Evolutionary conservation across 257 asterid genomes (phyloP).

Genomic region (Ilex asprella): DNA sequence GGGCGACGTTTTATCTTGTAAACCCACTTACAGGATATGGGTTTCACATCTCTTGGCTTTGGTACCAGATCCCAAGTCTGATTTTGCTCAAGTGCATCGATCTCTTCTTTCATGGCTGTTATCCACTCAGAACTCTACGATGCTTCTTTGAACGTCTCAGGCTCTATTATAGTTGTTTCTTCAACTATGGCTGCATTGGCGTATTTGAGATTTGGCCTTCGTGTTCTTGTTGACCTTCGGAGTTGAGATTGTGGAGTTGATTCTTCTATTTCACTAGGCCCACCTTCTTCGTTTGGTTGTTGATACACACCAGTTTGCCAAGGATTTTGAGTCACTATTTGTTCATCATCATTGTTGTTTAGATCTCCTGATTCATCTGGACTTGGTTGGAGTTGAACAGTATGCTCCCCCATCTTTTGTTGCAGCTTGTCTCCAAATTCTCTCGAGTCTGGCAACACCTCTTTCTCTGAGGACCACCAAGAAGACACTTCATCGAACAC

Average conservation of each 20-base stretch:
- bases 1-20: conserved; percentile 5
- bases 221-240: conserved; percentile 6
- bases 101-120: too few species aligned
- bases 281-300: too few species aligned
- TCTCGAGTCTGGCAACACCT: conserved; percentile 1
- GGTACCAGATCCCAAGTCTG: neutral
- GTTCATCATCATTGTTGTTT: neutral
- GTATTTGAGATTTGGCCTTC: conserved; percentile 10
- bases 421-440: neutral
- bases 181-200: neutral
- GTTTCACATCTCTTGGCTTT: conserved; percentile 9
- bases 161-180: too few species aligned
- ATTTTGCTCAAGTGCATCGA: too few species aligned
- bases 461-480: conserved; percentile 6
- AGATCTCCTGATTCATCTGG: neutral
- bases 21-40: conserved; percentile 14
- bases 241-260: neutral
- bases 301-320: too few species aligned
- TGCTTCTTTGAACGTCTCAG: too few species aligned
- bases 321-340: neutral
- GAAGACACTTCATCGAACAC: neutral
- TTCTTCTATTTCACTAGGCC: neutral
- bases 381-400: conserved; percentile 1
- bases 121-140: too few species aligned
- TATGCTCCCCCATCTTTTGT: conserved; percentile 1